These are phyloP conservation scores for Fagopyrum esculentum DNA, from an alignment of 148 eudicot species.

Conservation along the genomic window DNA sequence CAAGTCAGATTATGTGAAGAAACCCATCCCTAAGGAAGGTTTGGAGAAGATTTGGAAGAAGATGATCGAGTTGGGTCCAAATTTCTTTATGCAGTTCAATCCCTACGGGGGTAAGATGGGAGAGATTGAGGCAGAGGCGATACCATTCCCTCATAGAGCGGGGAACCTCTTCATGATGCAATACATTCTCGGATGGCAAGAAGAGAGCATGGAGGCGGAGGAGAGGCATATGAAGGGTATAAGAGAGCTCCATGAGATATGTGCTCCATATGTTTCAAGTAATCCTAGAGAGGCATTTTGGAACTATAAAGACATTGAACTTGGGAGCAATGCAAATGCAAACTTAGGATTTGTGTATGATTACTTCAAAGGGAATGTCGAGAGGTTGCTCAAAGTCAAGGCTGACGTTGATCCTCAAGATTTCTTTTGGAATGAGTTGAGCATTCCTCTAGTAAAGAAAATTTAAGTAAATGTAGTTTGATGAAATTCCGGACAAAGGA, in stretches of 20 bases:
- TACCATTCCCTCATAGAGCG: constrained; percentile 43
- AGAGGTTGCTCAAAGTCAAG: constrained; percentile 33
- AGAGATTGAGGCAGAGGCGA: constrained; percentile 17
- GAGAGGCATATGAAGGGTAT: constrained; percentile 5
- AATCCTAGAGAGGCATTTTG: constrained; percentile 35
- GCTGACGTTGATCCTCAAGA: constrained; percentile 34
- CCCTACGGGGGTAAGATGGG: constrained; percentile 46
- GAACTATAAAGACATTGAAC: constrained; percentile 39
- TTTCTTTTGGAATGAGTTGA: constrained; percentile 37
- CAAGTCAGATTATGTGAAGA: constrained; percentile 39
- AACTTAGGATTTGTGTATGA: constrained; percentile 15
- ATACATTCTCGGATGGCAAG: constrained; percentile 22
- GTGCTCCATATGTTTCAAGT: constrained; percentile 35
- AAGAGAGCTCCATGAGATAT: constrained; percentile 17
- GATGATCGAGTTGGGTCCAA: constrained; percentile 23
- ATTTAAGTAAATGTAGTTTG: neutral
- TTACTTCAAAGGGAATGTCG: constrained; percentile 29
- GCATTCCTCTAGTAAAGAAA: constrained; percentile 20
- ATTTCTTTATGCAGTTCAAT: constrained; percentile 24
- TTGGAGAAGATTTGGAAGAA: constrained; percentile 30
- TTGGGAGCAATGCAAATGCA: constrained; percentile 28
- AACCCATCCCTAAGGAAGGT: constrained; percentile 25
- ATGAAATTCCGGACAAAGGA: too few species aligned
- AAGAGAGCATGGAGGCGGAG: constrained; percentile 10
- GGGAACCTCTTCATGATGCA: constrained; percentile 38